Evolutionary conservation across 345 rosid species (phyloP).

Genomic region (Acer yangbiense): DNA sequence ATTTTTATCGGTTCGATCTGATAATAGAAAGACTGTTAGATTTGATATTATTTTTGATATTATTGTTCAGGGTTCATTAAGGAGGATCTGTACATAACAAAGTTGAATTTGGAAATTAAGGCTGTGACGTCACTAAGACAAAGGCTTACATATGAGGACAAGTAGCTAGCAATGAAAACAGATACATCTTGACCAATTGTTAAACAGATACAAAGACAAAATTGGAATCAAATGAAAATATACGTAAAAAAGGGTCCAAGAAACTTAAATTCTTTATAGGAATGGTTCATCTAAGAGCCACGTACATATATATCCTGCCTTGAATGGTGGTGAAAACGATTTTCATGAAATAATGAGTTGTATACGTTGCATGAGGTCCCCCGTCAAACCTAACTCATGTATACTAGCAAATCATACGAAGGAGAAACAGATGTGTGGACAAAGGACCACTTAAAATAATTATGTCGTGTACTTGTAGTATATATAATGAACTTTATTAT

Average conservation of each 20-base stretch:
- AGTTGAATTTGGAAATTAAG: neutral
- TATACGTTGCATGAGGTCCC: too few species aligned
- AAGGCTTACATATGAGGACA: neutral
- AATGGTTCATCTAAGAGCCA: neutral
- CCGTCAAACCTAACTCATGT: too few species aligned
- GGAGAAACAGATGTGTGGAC: too few species aligned
- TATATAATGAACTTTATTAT: too few species aligned
- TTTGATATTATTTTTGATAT: too few species aligned
- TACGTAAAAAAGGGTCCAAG: neutral
- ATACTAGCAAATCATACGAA: too few species aligned
- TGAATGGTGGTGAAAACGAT: neutral
- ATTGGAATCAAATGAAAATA: neutral
- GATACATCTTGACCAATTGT: too few species aligned
- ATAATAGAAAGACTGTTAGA: too few species aligned
- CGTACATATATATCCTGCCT: neutral
- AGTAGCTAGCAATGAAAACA: neutral
- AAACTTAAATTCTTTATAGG: neutral
- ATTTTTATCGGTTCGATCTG: too few species aligned
- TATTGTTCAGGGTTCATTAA: neutral
- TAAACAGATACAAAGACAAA: neutral
- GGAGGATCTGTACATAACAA: neutral
- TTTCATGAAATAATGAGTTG: too few species aligned
- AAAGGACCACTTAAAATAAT: too few species aligned
- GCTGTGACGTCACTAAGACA: neutral
- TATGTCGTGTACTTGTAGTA: too few species aligned